Conservation (phyloP, 495 filamentous ascomycete genomes). For the Hypomontagnella submonticulosa region DNA sequence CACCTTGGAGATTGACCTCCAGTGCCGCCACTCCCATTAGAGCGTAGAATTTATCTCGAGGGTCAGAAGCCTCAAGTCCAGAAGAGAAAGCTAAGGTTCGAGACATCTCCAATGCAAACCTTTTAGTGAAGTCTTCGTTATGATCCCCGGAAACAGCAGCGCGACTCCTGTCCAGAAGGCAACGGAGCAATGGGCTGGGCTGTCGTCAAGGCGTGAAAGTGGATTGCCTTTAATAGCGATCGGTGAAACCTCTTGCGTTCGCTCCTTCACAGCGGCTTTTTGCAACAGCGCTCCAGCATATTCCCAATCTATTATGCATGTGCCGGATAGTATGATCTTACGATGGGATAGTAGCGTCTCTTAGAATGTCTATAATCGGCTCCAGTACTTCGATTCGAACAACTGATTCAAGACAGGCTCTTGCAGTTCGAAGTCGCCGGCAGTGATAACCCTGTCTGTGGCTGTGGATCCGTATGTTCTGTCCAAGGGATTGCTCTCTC, state of each 20-base stretch:
- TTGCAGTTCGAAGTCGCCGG: background rate
- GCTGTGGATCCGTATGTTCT: background rate
- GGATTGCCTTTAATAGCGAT: background rate
- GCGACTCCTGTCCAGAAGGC: background rate
- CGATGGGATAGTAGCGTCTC: constrained; percentile 7
- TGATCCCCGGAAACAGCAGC: background rate
- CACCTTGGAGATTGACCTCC: background rate
- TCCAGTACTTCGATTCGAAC: constrained; percentile 6
- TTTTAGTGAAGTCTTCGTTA: background rate
- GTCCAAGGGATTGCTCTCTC: background rate
- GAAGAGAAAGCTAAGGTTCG: constrained; percentile 1
- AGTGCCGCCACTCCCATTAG: background rate
- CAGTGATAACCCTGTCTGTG: background rate
- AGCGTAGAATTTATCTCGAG: constrained; percentile 5
- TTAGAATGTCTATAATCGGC: constrained; percentile 4
- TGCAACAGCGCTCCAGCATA: background rate
- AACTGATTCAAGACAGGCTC: background rate
- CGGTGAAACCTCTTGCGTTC: background rate
- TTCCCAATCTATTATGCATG: constrained; percentile 10
- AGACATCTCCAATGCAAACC: constrained; percentile 1
- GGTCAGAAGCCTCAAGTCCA: background rate
- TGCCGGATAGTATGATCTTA: constrained; percentile 4
- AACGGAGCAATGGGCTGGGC: constrained; percentile 4
- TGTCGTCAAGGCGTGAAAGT: constrained; percentile 5
- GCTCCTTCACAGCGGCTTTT: constrained; percentile 6